Percentiles rank a stretch among this genome's conserved stretches.
Conservation (phyloP, 2,329 filamentous ascomycete species). For the Alternaria sp. region DNA sequence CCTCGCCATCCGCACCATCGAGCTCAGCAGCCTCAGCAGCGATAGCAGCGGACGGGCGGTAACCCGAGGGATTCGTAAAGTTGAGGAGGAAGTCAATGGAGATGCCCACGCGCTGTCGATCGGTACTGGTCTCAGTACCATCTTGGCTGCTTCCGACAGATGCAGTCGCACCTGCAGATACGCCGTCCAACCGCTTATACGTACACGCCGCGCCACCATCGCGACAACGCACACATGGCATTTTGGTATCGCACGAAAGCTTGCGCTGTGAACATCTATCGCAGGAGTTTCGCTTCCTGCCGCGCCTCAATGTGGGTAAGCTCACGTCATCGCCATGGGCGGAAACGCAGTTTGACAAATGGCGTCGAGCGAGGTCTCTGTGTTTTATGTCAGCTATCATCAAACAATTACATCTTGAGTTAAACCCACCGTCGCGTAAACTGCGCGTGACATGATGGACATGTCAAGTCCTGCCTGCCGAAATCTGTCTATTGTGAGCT, state of each 20-base stretch:
- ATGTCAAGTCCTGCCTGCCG: not conserved
- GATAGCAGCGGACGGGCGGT: not conserved
- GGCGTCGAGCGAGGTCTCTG: not conserved
- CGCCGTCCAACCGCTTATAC: not conserved
- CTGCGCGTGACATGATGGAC: not conserved
- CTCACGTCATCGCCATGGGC: not conserved
- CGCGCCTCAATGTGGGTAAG: not conserved
- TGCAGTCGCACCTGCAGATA: not conserved
- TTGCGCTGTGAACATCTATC: not conserved
- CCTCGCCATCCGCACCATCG: not conserved
- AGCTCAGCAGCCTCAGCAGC: not conserved
- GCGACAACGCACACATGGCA: not conserved
- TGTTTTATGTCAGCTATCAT: not conserved
- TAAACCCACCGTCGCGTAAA: not conserved
- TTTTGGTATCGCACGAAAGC: not conserved
- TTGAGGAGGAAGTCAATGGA: not conserved
- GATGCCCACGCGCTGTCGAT: not conserved
- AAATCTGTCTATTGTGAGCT: not conserved
- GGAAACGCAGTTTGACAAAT: not conserved
- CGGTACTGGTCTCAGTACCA: too few species aligned
- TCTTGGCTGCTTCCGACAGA: not conserved
- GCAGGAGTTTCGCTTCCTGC: not conserved
- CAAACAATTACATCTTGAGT: fast-evolving
- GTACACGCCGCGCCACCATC: not conserved
- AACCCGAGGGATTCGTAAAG: not conserved